Conservation (phyloP, 805 yeast species). For the Grigorovia transvaalensis region DNA sequence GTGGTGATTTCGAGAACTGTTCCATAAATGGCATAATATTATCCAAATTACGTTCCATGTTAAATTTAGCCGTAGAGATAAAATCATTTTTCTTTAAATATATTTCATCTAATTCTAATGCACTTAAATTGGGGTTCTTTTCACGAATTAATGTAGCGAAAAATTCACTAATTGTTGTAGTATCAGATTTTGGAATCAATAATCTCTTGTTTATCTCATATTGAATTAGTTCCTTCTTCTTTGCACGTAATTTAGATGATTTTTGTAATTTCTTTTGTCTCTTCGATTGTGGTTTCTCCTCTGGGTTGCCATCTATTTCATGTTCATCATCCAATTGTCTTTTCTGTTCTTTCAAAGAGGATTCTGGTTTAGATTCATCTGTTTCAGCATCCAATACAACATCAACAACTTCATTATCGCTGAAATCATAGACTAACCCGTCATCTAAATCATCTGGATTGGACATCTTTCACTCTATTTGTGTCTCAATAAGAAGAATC, state of each 20-base stretch:
- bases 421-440: slow-evolving; percentile 52
- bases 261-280: slow-evolving; percentile 25
- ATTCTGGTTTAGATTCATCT: not conserved
- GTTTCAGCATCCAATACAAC: slow-evolving; percentile 7
- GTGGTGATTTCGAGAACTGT: slow-evolving; percentile 36
- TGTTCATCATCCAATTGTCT: slow-evolving; percentile 10
- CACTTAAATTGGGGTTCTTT: slow-evolving; percentile 55
- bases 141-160: slow-evolving; percentile 52
- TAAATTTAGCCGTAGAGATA: slow-evolving; percentile 51
- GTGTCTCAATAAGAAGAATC: not conserved
- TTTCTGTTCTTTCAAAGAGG: slow-evolving; percentile 2
- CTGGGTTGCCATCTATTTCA: slow-evolving; percentile 2
- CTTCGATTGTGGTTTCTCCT: slow-evolving; percentile 12
- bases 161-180: slow-evolving; percentile 57
- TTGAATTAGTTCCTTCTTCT: slow-evolving; percentile 59
- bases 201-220: slow-evolving; percentile 50
- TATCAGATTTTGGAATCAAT: slow-evolving; percentile 41
- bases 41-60: slow-evolving; percentile 41
- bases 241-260: slow-evolving; percentile 40
- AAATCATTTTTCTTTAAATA: slow-evolving; percentile 49
- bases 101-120: slow-evolving; percentile 61
- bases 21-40: slow-evolving; percentile 47
- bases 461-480: slow-evolving; percentile 10
- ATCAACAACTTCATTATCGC: slow-evolving; percentile 28
- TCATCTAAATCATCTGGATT: slow-evolving; percentile 70